phyloP scores from a whole-genome alignment of 2,329 filamentous ascomycete species.

The Microcyclosporella mali region DNA sequence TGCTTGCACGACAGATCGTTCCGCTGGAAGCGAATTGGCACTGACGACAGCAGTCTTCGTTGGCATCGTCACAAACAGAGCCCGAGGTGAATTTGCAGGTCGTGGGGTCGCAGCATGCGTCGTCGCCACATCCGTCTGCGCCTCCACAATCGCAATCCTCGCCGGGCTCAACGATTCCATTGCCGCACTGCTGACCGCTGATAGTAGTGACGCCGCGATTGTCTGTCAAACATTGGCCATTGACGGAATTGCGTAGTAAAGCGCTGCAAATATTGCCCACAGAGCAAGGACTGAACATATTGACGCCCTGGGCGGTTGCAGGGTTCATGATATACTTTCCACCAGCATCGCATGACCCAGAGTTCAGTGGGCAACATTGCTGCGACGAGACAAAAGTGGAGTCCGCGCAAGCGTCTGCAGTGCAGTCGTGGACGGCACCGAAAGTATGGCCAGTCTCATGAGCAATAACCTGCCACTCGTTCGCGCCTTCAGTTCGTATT shows the following conservation, averaged over 20 bases:
- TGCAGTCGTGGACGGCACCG: constrained; percentile 92
- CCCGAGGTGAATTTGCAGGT: constrained; percentile 78
- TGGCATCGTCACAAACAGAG: constrained; percentile 75
- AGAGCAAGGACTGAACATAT: constrained; percentile 76
- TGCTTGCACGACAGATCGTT: constrained; percentile 73
- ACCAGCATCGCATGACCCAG: constrained; percentile 63
- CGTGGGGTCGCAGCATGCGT: constrained; percentile 73
- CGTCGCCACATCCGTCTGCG: constrained; percentile 59
- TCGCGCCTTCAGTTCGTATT: constrained; percentile 59
- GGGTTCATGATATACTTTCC: constrained; percentile 95
- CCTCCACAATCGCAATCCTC: constrained; percentile 97
- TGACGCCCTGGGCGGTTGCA: constrained; percentile 67
- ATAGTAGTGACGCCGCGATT: constrained; percentile 80
- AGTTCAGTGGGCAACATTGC: constrained; percentile 74
- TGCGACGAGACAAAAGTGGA: constrained; percentile 54
- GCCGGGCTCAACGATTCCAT: constrained; percentile 89
- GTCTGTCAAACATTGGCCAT: constrained; percentile 69
- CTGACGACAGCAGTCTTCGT: constrained; percentile 73
- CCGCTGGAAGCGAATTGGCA: constrained; percentile 63
- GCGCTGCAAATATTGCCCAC: constrained; percentile 93
- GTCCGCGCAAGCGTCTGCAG: constrained; percentile 57
- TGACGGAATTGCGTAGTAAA: constrained; percentile 68
- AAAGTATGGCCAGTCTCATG: constrained; percentile 94
- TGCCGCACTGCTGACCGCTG: constrained; percentile 80
- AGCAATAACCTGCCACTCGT: constrained; percentile 92